Conservation (phyloP, 768 basidiomycete species). For the Naganishia kalamii region DNA sequence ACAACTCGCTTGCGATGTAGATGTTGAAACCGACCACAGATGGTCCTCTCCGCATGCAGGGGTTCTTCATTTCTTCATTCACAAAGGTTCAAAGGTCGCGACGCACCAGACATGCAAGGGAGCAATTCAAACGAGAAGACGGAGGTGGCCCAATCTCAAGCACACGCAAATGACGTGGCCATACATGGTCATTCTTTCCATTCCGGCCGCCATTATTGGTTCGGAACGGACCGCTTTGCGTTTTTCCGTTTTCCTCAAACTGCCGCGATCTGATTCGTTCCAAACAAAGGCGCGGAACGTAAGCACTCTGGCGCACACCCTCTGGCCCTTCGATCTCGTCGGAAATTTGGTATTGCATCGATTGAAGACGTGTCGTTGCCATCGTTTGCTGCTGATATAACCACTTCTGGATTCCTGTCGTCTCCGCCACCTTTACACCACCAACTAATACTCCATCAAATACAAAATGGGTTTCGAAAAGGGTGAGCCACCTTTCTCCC, state of each 20-base stretch:
- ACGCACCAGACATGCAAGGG: too few species aligned
- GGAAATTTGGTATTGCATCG: too few species aligned
- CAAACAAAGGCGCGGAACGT: slow-evolving; percentile 1
- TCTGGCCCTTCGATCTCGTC: slow-evolving; percentile 1
- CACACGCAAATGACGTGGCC: slow-evolving; percentile 10
- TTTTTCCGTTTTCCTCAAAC: not conserved
- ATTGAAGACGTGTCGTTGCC: too few species aligned
- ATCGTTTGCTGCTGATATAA: not conserved
- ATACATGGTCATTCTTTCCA: not conserved
- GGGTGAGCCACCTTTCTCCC: slow-evolving; percentile 1
- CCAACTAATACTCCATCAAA: not conserved
- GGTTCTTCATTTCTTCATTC: too few species aligned
- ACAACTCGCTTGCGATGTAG: too few species aligned
- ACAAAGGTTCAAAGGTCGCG: too few species aligned
- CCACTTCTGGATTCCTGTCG: not conserved
- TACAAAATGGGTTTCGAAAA: slow-evolving; percentile 24
- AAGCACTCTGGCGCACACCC: not conserved
- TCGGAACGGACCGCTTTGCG: not conserved
- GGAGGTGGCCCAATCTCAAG: too few species aligned
- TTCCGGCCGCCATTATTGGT: not conserved
- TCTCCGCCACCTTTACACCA: not conserved
- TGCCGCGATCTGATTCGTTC: not conserved
- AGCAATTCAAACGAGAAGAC: too few species aligned
- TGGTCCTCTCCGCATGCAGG: too few species aligned
- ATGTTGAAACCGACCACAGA: too few species aligned